Evolutionary conservation across 2,329 filamentous ascomycete genomes (phyloP).

Genomic region (Trichoderma simmonsii): DNA sequence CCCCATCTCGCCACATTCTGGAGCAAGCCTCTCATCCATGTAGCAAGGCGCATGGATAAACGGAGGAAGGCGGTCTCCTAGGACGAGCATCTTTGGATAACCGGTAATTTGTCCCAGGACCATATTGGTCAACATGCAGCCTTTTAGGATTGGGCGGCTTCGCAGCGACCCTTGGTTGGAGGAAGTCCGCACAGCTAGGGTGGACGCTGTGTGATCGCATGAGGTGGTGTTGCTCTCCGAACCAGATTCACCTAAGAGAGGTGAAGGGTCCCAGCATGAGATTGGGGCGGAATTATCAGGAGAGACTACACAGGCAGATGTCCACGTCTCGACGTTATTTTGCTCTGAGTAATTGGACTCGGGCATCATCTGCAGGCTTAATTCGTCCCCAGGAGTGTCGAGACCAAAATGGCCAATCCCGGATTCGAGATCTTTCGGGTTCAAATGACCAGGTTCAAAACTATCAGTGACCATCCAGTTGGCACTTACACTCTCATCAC

Average conservation of each 20-base stretch:
- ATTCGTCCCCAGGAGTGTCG: background rate
- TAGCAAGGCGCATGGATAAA: slow-evolving; percentile 12
- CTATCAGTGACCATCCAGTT: background rate
- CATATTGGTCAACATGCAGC: slow-evolving; percentile 6
- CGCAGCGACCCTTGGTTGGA: background rate
- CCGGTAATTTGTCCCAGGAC: slow-evolving; percentile 2
- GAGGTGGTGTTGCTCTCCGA: background rate
- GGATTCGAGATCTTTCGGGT: background rate
- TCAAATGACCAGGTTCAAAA: background rate
- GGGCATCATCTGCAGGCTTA: background rate
- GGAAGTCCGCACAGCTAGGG: background rate
- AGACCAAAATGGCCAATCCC: background rate
- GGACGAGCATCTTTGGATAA: slow-evolving; percentile 8
- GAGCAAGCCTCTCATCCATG: background rate
- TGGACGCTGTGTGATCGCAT: background rate
- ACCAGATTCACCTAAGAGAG: background rate
- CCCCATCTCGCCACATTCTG: background rate
- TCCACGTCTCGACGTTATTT: background rate
- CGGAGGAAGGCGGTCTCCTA: background rate
- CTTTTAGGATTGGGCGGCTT: slow-evolving; percentile 1
- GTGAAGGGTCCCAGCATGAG: background rate
- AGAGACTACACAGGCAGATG: background rate
- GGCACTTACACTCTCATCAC: background rate
- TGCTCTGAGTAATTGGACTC: background rate
- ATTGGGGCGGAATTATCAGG: background rate